phyloP scores from a whole-genome alignment of 192 early-diverging fungal genomes.

The Coemansia sp. region DNA sequence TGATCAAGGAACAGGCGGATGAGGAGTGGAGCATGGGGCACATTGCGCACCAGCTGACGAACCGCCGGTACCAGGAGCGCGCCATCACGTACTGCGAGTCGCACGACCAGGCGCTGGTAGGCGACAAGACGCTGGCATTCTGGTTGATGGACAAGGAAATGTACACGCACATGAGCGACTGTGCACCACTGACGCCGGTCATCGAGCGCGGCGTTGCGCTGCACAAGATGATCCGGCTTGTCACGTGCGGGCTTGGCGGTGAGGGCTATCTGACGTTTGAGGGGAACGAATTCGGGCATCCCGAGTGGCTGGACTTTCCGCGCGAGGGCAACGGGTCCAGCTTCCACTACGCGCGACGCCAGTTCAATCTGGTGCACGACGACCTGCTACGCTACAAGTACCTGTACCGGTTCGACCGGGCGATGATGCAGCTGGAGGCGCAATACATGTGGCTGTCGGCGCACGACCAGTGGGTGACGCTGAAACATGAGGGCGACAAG shows the following conservation, averaged over 20 bases:
- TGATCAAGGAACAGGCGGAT: slow-evolving; percentile 87
- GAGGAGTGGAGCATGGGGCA: slow-evolving; percentile 91
- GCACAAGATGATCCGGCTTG: slow-evolving; percentile 94
- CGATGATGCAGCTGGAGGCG: slow-evolving; percentile 80
- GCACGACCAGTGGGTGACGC: slow-evolving; percentile 79
- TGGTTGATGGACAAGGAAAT: slow-evolving; percentile 99
- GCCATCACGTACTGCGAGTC: slow-evolving; percentile 94
- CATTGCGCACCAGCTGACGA: slow-evolving; percentile 84
- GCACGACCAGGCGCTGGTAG: slow-evolving; percentile 97
- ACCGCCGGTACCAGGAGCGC: slow-evolving; percentile 89
- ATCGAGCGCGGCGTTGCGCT: slow-evolving; percentile 93
- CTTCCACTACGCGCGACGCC: slow-evolving; percentile 92
- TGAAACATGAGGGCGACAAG: slow-evolving; percentile 92
- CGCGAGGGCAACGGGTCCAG: slow-evolving; percentile 86
- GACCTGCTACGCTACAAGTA: slow-evolving; percentile 86
- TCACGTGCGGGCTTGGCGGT: slow-evolving; percentile 89
- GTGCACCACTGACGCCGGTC: slow-evolving; percentile 76
- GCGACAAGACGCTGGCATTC: slow-evolving; percentile 97
- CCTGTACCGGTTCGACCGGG: slow-evolving; percentile 85
- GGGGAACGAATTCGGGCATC: slow-evolving; percentile 98
- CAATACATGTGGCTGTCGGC: slow-evolving; percentile 68
- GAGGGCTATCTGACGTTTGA: slow-evolving; percentile 97
- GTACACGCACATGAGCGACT: slow-evolving; percentile 92
- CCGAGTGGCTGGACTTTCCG: slow-evolving; percentile 99
- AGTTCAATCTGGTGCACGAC: slow-evolving; percentile 95